Percentiles rank a stretch among this genome's conserved stretches.
Evolutionary conservation across 2,329 filamentous ascomycete species (phyloP).

Genomic region (Fusarium sp.): DNA sequence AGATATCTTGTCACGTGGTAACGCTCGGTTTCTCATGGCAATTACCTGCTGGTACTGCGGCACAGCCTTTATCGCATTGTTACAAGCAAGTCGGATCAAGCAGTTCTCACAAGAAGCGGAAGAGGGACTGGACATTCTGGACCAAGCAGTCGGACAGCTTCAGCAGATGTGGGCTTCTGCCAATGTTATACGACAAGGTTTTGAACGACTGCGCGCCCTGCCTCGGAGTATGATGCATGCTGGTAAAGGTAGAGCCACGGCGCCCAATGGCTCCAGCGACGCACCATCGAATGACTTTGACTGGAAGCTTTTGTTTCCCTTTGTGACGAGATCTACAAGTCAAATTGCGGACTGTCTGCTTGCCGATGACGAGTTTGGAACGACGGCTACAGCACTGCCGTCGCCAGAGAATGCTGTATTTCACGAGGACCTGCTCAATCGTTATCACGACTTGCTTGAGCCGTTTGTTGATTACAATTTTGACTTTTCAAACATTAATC

Average conservation of each 20-base stretch:
- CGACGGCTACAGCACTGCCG: conserved; percentile 8
- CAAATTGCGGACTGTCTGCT: conserved; percentile 29
- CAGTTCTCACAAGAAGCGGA: conserved; percentile 35
- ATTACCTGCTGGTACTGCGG: conserved; percentile 56
- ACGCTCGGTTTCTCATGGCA: conserved; percentile 53
- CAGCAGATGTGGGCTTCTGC: conserved; percentile 40
- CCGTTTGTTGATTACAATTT: conserved; percentile 34
- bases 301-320: conserved; percentile 31
- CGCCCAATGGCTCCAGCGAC: background rate
- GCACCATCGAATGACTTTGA: conserved; percentile 9
- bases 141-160: conserved; percentile 30
- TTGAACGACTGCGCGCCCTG: conserved; percentile 26
- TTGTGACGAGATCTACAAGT: conserved; percentile 30
- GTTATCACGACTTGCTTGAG: conserved; percentile 35
- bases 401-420: conserved; percentile 31
- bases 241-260: background rate
- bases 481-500: conserved; percentile 24
- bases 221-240: conserved; percentile 20
- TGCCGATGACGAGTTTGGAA: conserved; percentile 28
- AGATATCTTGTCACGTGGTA: conserved; percentile 51
- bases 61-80: conserved; percentile 52
- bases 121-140: conserved; percentile 27
- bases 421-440: conserved; percentile 27
- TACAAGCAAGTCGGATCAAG: conserved; percentile 46
- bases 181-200: conserved; percentile 34